Evolutionary conservation across 2,329 filamentous ascomycete species (phyloP).

Genomic region (Calonectria honghensis): DNA sequence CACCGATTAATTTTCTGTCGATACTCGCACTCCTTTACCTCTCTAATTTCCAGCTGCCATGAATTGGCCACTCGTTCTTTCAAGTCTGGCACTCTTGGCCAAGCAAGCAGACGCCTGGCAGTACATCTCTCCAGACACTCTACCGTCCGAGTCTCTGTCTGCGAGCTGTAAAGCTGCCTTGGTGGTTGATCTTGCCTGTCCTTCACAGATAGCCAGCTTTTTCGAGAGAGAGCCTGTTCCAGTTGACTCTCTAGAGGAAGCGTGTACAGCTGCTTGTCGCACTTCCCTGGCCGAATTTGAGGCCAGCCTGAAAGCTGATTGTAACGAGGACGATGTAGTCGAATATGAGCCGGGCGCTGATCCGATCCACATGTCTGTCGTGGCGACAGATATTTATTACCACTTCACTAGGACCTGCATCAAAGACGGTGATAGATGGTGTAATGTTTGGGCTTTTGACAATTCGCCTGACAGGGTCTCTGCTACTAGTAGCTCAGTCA

Average conservation of each 20-base stretch:
- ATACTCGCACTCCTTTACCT: too few species aligned
- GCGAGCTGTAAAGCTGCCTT: neutral
- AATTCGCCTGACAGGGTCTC: neutral
- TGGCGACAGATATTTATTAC: neutral
- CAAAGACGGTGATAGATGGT: conserved; percentile 10
- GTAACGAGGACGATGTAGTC: neutral
- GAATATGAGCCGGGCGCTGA: neutral
- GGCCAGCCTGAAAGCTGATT: neutral
- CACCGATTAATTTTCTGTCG: too few species aligned
- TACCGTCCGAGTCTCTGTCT: neutral
- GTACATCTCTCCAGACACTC: neutral
- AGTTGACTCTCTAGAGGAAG: neutral
- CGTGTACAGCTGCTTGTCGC: neutral
- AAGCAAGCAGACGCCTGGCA: neutral
- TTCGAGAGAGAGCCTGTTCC: conserved; percentile 9
- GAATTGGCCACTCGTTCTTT: conserved; percentile 8
- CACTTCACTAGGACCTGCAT: conserved; percentile 1
- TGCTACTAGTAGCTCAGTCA: too few species aligned
- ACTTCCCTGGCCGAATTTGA: neutral
- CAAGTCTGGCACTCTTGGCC: neutral
- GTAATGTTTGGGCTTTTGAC: conserved; percentile 4
- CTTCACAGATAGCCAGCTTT: conserved; percentile 4
- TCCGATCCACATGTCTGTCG: neutral
- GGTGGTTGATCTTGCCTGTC: conserved; percentile 6
- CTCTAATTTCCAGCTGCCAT: neutral